Evolutionary conservation across 2,329 filamentous ascomycete genomes (phyloP), one percentile per base, ranked within the genome.

Genomic region (Xylaria digitata): DNA sequence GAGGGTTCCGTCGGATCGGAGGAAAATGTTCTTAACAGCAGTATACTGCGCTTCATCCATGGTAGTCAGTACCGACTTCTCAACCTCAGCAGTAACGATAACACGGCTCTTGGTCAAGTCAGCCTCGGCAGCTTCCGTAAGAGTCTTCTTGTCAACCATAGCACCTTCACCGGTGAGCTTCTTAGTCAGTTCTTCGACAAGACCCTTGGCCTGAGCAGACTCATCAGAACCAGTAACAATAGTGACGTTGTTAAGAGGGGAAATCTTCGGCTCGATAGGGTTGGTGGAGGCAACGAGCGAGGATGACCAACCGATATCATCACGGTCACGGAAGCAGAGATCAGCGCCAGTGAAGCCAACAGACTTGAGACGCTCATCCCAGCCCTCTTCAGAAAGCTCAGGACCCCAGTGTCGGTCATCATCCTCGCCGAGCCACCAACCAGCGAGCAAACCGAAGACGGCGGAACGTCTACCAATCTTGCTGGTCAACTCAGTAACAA

Each of bases 361-460:
- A 6, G 66, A 67, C 40, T 73, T 72, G 48, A 76, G 72, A 55
- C 70, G 72, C 50, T 70, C 58, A 26, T 76, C 75, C 74, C 75
- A 76, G 59, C 68, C 71, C 26, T 72, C 72, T 23, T 73, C 70
- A 7, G 74, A 71, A 46, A 75, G 70, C 26, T 74, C 71, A 23
- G 74, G 74, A 17, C 72, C 73, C 67, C 70, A 73, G 57, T 70
- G 69, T 50, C 75, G 68, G 42, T 72, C 76, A 53, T 77, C 75
- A 42, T 76, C 69, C 42, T 73, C 71, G 7, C 73, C 73, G 42
- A 75, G 72, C 77, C 76, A 78, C 77, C 76, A 78, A 42, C 76
- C 76, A 26, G 75, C 73, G 9, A 79, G 69, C 15, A 75, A 70
- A 61, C 75, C 76, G 52, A 78, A 76, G 19, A 77, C 74, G 21